phyloP scores from a whole-genome alignment of 345 rosid species.

The Eucalyptus pauciflora region DNA sequence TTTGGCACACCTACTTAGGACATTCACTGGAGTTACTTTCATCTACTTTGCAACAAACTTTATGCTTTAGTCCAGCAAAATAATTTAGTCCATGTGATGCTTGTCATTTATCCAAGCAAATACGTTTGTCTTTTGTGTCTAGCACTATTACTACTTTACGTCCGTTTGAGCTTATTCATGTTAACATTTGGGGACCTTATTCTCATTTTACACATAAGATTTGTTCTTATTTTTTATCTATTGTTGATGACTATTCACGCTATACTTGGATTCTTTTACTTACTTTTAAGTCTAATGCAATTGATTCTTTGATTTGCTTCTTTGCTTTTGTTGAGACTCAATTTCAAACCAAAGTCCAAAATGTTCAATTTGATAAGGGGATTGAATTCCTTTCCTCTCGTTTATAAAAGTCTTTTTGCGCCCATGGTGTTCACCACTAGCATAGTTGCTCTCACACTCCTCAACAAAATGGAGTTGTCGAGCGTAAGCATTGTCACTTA shows the following conservation, averaged over 20 bases:
- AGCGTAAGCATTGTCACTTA: background rate
- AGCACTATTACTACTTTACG: background rate
- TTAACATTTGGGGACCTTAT: background rate
- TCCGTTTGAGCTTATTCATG: background rate
- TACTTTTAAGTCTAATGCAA: background rate
- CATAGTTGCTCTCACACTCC: background rate
- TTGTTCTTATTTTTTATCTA: background rate
- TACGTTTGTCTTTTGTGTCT: background rate
- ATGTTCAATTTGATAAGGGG: background rate
- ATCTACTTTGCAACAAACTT: background rate
- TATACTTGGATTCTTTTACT: background rate
- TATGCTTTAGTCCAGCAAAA: background rate
- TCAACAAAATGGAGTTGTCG: background rate
- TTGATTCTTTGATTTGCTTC: background rate
- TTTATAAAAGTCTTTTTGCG: background rate
- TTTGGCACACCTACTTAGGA: background rate
- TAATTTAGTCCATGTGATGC: background rate
- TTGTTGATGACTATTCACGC: background rate
- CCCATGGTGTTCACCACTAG: background rate
- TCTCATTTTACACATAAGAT: background rate
- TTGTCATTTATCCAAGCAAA: background rate
- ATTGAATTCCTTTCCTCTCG: background rate
- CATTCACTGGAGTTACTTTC: background rate
- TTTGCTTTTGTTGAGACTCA: background rate
- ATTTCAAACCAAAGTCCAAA: background rate